Evolutionary conservation across 2,329 filamentous ascomycete species (phyloP), one percentile per base, ranked within the genome.

Genomic region (Hypoxylon sp.): DNA sequence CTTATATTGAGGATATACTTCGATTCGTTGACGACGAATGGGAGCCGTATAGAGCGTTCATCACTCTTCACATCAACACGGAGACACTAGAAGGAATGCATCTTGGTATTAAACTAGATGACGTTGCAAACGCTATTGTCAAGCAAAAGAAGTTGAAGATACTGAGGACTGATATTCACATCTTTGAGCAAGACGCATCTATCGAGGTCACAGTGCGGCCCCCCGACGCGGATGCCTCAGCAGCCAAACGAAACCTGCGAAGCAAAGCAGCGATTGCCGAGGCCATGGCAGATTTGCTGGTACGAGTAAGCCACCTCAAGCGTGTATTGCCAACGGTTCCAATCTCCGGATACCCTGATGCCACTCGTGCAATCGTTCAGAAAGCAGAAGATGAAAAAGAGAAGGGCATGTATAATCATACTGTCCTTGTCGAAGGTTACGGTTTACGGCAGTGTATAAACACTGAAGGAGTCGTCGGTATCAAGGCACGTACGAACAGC

Each of bases 351-450:
- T 97, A 97, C 76, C 87, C 93, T 0, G 91, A 95, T 65, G 93
- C 94, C 2, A 85, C 88, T 8, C 90, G 96, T 70, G 94, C 93
- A 49, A 93, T 98, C 71, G 96, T 98, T 76, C 91, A 96, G 73
- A 93, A 92, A 1, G 89, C 90, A 50, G 89, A 93, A 56, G 81
- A 86, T 2, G 85, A 83, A 28, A 89, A 90, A 2, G 36, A 55
- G 11, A 61, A 58, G 8, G 22, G 16, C 6, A 40, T 49, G 6
- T 28, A 36, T 4, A 36, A 54, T 8, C 85, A 90, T 71, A 89
- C 86, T 14, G 93, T 95, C 46, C 84, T 97, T 0, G 96, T 99
- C 2, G 96, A 98, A 84, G 96, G 96, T 1, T 98, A 99, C 78
- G 96, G 96, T 0, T 83, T 99, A 51, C 88, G 88, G 44, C 87